Evolutionary conservation across 257 asterid species (phyloP).

Genomic region (Knoxia roxburghii): DNA sequence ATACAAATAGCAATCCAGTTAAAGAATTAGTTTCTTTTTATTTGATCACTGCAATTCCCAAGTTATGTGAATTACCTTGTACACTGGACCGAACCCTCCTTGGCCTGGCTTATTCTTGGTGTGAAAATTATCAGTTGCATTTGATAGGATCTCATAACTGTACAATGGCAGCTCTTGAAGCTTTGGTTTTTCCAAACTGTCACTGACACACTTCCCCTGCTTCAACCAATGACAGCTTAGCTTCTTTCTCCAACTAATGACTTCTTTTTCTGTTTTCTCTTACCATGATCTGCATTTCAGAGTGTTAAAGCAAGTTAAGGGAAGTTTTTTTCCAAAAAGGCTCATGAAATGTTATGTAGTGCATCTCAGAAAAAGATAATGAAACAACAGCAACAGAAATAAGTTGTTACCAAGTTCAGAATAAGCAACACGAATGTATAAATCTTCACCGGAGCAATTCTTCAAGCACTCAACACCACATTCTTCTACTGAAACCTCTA

Average conservation of each 20-base stretch:
- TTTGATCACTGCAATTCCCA: background rate
- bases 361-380: too few species aligned
- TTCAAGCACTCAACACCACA: conserved; percentile 31
- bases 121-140: conserved; percentile 42
- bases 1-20: background rate
- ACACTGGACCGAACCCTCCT: conserved; percentile 73
- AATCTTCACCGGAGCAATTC: conserved; percentile 29
- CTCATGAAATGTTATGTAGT: too few species aligned
- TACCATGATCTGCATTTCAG: conserved; percentile 23
- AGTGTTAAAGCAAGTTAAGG: too few species aligned
- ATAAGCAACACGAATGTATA: conserved; percentile 42
- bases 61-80: conserved; percentile 33
- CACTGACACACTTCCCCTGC: background rate
- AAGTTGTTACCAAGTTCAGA: conserved; percentile 44
- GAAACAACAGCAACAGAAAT: too few species aligned
- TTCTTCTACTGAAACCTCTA: conserved; percentile 16
- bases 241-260: conserved; percentile 9
- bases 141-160: conserved; percentile 25
- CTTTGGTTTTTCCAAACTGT: background rate
- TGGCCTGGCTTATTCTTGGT: conserved; percentile 34
- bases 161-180: conserved; percentile 9
- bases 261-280: conserved; percentile 16
- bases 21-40: background rate
- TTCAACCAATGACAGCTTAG: background rate
- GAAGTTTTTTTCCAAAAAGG: too few species aligned